These are phyloP conservation scores for Exobasidium rhododendri DNA, from an alignment of 1,284 basidiomycete species.

Conservation along the genomic window DNA sequence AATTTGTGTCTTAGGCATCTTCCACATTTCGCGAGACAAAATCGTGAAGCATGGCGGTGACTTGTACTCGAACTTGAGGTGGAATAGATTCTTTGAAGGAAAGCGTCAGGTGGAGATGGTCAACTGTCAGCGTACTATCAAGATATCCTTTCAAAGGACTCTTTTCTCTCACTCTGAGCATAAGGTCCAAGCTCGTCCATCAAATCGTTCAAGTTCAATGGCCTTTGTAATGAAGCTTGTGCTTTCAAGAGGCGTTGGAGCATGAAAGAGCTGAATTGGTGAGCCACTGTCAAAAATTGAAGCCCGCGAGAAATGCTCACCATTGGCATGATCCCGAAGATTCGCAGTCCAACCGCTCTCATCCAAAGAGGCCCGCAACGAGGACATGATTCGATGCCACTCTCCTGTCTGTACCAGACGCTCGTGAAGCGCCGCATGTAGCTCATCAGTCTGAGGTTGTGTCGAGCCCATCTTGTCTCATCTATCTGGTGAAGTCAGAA, in stretches of 20 bases:
- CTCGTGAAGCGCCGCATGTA: constrained; percentile 7
- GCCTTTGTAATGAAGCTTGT: constrained; percentile 4
- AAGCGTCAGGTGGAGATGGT: neutral
- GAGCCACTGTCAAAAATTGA: neutral
- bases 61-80: neutral
- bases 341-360: constrained; percentile 9
- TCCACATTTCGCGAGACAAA: constrained; percentile 14
- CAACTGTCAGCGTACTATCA: neutral
- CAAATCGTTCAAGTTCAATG: constrained; percentile 3
- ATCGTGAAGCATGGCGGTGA: constrained; percentile 5
- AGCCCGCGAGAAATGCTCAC: neutral
- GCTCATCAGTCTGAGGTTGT: constrained; percentile 1
- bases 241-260: neutral
- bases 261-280: neutral
- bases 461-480: neutral
- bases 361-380: neutral
- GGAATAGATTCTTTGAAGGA: constrained; percentile 5
- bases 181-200: neutral
- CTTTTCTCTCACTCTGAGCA: constrained; percentile 9
- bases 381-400: constrained; percentile 10
- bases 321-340: constrained; percentile 1
- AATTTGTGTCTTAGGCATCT: constrained; percentile 5
- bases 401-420: constrained; percentile 10
- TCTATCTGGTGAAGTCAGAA: too few species aligned
- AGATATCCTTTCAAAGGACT: neutral